Percentiles rank a stretch among this genome's conserved stretches.
Evolutionary conservation across 495 filamentous ascomycete genomes (phyloP).

Genomic region (Tuber magnatum): DNA sequence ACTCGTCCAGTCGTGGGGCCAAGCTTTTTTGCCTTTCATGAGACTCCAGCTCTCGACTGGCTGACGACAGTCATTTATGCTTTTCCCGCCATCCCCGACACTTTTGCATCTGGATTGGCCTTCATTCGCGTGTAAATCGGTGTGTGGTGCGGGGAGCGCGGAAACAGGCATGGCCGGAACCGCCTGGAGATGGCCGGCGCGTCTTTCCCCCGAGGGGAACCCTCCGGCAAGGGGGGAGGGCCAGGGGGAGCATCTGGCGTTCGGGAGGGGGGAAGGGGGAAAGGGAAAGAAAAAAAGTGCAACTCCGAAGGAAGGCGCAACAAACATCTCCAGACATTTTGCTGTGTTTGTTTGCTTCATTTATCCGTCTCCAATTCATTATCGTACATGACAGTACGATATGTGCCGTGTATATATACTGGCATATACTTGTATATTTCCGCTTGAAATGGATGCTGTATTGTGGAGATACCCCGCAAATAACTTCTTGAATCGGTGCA

Average conservation of each 20-base stretch:
- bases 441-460: neutral
- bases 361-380: neutral
- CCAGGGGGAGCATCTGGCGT: neutral
- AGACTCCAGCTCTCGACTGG: neutral
- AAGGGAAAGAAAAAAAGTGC: neutral
- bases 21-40: neutral
- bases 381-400: neutral
- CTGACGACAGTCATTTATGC: neutral
- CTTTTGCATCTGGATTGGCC: neutral
- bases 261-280: neutral
- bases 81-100: neutral
- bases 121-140: neutral
- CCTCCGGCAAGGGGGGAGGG: neutral
- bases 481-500: neutral
- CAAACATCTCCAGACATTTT: neutral
- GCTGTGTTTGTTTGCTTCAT: neutral
- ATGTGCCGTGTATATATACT: too few relatives aligned
- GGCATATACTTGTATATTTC: neutral
- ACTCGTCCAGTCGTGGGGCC: neutral
- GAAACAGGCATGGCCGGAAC: neutral
- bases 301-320: neutral
- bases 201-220: neutral
- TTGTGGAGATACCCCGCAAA: neutral
- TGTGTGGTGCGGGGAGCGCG: neutral
- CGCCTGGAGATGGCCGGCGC: neutral